Evolutionary conservation across 225 moss, liverwort and hornwort species (phyloP).

Genomic region (Climacium dendroides): DNA sequence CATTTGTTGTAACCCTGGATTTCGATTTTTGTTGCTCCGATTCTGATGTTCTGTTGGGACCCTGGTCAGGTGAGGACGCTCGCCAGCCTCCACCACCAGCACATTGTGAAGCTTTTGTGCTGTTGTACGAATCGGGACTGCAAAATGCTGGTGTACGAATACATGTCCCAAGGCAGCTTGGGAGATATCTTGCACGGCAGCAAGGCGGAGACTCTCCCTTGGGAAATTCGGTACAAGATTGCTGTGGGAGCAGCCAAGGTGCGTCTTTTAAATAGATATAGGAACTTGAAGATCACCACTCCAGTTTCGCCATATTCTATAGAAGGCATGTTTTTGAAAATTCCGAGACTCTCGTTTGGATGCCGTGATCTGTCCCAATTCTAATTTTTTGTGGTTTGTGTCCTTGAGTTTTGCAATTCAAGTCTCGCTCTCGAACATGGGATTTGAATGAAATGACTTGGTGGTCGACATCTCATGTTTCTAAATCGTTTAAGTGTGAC

Average conservation of each 20-base stretch:
- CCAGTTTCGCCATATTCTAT: background rate
- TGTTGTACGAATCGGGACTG: background rate
- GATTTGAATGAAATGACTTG: background rate
- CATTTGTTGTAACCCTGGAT: background rate
- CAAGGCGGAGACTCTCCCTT: background rate
- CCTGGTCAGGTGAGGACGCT: background rate
- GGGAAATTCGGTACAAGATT: background rate
- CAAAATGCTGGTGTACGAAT: background rate
- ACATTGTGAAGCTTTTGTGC: background rate
- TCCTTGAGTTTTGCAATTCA: background rate
- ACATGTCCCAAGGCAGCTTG: background rate
- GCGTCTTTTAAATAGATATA: background rate
- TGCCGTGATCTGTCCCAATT: background rate
- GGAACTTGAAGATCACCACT: background rate
- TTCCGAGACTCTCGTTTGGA: background rate
- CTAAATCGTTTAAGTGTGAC: background rate
- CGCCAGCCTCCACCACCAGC: background rate
- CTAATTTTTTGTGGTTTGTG: background rate
- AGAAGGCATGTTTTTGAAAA: background rate
- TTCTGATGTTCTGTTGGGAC: background rate
- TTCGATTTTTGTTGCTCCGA: rapidly evolving
- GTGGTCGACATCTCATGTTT: background rate
- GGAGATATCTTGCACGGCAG: background rate
- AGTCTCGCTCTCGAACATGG: background rate
- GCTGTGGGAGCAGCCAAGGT: background rate